Evolutionary conservation across 176 grass and related monocot species (phyloP).

Genomic region (Paspalum notatum): DNA sequence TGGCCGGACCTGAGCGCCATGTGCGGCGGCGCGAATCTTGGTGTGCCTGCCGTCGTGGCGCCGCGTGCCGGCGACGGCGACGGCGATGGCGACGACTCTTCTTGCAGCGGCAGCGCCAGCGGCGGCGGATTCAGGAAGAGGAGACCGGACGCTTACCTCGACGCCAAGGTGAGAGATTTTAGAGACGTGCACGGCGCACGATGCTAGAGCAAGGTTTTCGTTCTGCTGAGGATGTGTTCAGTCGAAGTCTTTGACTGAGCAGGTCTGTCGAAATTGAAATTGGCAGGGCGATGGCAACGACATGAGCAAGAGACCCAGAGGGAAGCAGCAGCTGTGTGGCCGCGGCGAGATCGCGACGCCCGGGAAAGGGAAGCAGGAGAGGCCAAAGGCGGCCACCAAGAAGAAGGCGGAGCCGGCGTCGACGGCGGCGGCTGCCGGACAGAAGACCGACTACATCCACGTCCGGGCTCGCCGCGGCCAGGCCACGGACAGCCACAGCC

Average conservation of each 20-base stretch:
- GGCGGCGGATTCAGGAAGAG: constrained; percentile 55
- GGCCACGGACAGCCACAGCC: constrained; percentile 98
- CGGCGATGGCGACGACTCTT: constrained; percentile 26
- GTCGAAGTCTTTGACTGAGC: constrained; percentile 18
- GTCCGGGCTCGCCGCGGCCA: constrained; percentile 94
- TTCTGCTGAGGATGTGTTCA: neutral
- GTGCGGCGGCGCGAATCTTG: constrained; percentile 39
- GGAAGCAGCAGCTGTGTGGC: constrained; percentile 44
- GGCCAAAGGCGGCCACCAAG: constrained; percentile 39
- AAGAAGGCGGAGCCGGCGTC: constrained; percentile 44
- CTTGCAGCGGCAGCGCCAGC: constrained; percentile 31
- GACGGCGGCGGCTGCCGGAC: constrained; percentile 21
- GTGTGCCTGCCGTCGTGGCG: neutral
- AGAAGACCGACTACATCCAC: constrained; percentile 90
- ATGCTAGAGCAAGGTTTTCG: neutral
- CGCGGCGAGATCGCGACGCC: neutral
- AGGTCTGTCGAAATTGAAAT: neutral
- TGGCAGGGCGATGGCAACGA: constrained; percentile 29
- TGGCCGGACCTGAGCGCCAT: constrained; percentile 62
- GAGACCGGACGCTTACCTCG: constrained; percentile 40
- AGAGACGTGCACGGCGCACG: no score
- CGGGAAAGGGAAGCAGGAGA: constrained; percentile 51
- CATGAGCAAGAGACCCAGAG: constrained; percentile 42
- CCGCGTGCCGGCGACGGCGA: constrained; percentile 20
- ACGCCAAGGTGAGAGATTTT: constrained; percentile 60